Conservation (phyloP, 2,329 filamentous ascomycete genomes). For the Diaporthe amygdali region DNA sequence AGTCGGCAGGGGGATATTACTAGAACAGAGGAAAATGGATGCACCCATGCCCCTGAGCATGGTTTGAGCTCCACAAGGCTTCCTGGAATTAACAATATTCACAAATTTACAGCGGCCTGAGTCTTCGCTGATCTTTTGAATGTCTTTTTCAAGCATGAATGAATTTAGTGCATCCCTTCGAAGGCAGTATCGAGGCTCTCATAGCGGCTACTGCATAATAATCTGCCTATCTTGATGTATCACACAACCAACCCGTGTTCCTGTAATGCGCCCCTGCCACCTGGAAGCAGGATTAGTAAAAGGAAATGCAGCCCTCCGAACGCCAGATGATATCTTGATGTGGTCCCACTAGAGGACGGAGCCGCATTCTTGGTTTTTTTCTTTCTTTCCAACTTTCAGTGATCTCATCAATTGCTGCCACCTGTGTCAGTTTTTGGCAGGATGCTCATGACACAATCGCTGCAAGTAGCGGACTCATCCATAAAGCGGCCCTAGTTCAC, state of each 20-base stretch:
- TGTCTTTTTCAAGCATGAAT: background rate
- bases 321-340: background rate
- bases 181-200: background rate
- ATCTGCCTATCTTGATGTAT: background rate
- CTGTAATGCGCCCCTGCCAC: background rate
- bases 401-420: background rate
- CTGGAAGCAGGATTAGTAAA: background rate
- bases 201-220: slow-evolving; percentile 4
- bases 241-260: background rate
- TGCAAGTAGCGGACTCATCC: background rate
- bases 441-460: background rate
- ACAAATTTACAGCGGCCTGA: too few species aligned
- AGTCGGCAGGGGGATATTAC: too few species aligned
- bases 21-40: too few species aligned
- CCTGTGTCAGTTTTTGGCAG: background rate
- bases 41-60: too few species aligned
- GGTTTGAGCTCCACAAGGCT: too few species aligned
- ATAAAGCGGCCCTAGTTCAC: background rate
- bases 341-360: background rate
- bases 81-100: too few species aligned
- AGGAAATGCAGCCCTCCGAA: slow-evolving; percentile 17
- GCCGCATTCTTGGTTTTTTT: background rate
- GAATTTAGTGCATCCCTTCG: background rate
- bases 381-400: background rate
- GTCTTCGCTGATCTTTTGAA: background rate